Percentiles rank a stretch among this genome's conserved stretches.
Evolutionary conservation across 345 rosid species (phyloP).

Genomic region (Hibiscus trionum): DNA sequence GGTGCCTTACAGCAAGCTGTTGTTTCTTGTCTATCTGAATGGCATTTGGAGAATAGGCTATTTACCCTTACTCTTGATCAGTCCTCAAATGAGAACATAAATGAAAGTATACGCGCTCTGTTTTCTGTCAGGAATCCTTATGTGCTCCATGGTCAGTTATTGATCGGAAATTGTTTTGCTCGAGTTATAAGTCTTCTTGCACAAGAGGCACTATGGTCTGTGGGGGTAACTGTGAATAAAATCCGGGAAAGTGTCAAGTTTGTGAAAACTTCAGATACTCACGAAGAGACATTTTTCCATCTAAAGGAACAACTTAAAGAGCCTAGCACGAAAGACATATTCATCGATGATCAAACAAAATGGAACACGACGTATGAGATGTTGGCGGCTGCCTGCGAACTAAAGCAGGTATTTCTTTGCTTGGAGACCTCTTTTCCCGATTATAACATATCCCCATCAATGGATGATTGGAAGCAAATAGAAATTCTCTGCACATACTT

Average conservation of each 20-base stretch:
- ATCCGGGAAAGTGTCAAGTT: conserved; percentile 80
- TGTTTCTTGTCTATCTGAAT: conserved; percentile 67
- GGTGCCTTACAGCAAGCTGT: conserved; percentile 64
- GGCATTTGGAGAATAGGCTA: conserved; percentile 64
- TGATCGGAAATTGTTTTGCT: conserved; percentile 65
- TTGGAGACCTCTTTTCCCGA: conserved; percentile 55
- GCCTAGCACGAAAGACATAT: conserved; percentile 52
- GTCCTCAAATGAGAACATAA: conserved; percentile 33
- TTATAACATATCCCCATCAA: conserved; percentile 48
- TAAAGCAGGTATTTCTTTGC: conserved; percentile 74
- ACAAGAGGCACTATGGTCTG: conserved; percentile 45
- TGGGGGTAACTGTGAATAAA: conserved; percentile 39
- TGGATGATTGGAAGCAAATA: conserved; percentile 73
- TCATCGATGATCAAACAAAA: conserved; percentile 63
- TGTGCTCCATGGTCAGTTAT: conserved; percentile 57
- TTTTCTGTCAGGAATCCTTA: conserved; percentile 56
- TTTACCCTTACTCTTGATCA: conserved; percentile 55
- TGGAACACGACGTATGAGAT: conserved; percentile 86
- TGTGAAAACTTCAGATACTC: conserved; percentile 66
- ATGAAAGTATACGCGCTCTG: conserved; percentile 49
- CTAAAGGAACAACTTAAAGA: conserved; percentile 66
- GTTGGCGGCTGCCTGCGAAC: conserved; percentile 75
- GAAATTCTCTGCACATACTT: conserved; percentile 62
- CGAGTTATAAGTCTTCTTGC: conserved; percentile 61
- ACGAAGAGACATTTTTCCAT: conserved; percentile 65